Evolutionary conservation across 768 basidiomycete genomes (phyloP).

Genomic region (Leccinellum luteum): DNA sequence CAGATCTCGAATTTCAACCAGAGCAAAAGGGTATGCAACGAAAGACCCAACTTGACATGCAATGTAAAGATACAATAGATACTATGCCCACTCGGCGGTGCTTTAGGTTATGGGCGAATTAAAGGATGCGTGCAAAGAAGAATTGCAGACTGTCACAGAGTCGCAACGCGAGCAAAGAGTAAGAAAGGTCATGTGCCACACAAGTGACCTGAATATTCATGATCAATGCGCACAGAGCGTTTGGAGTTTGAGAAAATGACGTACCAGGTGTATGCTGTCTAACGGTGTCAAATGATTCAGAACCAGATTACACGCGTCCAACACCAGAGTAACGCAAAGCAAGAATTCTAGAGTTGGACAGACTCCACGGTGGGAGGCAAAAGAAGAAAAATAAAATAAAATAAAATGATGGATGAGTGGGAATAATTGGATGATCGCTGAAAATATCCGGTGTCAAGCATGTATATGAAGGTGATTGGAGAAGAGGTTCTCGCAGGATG

Average conservation of each 20-base stretch:
- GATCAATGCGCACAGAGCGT: background rate
- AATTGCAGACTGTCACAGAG: background rate
- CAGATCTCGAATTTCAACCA: background rate
- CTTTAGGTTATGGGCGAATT: slow-evolving; percentile 6
- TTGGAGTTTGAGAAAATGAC: background rate
- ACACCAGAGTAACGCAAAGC: background rate
- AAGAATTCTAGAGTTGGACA: background rate
- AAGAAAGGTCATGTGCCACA: background rate
- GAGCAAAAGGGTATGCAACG: background rate
- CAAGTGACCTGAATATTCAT: background rate
- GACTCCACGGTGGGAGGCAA: background rate
- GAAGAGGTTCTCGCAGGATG: background rate
- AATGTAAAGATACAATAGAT: slow-evolving; percentile 8
- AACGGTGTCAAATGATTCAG: background rate
- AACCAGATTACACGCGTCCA: background rate
- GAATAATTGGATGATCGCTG: background rate
- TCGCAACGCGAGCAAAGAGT: background rate
- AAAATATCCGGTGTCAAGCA: slow-evolving; percentile 1
- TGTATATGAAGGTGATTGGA: slow-evolving; percentile 2
- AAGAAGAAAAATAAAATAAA: background rate
- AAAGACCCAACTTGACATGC: slow-evolving; percentile 2
- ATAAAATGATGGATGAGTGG: background rate
- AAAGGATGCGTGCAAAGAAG: background rate
- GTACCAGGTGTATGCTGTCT: slow-evolving; percentile 6
- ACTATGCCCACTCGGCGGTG: slow-evolving; percentile 12